phyloP scores from a whole-genome alignment of 2,329 filamentous ascomycete species.

The Scytalidium lignicola region DNA sequence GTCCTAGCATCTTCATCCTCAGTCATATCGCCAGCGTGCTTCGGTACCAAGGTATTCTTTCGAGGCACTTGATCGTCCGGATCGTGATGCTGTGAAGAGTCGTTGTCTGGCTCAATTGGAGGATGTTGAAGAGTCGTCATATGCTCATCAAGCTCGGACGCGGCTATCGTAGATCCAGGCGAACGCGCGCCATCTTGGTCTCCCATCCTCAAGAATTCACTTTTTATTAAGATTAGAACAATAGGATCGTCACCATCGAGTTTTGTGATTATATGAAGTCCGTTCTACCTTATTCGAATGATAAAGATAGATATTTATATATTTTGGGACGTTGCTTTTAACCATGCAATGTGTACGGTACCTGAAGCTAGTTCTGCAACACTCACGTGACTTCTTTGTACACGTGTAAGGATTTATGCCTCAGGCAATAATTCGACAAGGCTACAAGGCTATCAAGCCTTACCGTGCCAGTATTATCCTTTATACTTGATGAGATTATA shows the following conservation, averaged over 20 bases:
- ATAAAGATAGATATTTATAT: background rate
- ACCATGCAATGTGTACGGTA: too few species aligned
- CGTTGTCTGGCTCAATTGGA: slow-evolving; percentile 21
- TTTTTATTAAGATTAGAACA: background rate
- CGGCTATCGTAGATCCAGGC: slow-evolving; percentile 24
- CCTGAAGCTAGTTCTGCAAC: too few species aligned
- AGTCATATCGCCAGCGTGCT: slow-evolving; percentile 18
- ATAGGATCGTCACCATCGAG: background rate
- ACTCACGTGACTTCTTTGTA: background rate
- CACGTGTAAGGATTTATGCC: background rate
- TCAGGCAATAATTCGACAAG: too few species aligned
- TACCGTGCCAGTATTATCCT: too few species aligned
- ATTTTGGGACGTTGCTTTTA: background rate
- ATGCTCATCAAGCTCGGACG: slow-evolving; percentile 26
- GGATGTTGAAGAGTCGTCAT: slow-evolving; percentile 20
- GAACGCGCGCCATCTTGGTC: slow-evolving; percentile 12
- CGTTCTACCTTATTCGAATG: background rate
- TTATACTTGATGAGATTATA: too few species aligned
- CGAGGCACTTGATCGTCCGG: slow-evolving; percentile 13
- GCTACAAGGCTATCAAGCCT: too few species aligned
- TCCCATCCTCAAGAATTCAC: slow-evolving; percentile 9
- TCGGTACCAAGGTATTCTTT: slow-evolving; percentile 15
- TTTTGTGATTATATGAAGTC: background rate
- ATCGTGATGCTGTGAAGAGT: slow-evolving; percentile 22
- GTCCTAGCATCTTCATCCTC: slow-evolving; percentile 27